A percentile compares a stretch with the other conserved stretches of the same genome.
phyloP scores from a whole-genome alignment of 805 yeast species.

The Brettanomyces custersianus region DNA sequence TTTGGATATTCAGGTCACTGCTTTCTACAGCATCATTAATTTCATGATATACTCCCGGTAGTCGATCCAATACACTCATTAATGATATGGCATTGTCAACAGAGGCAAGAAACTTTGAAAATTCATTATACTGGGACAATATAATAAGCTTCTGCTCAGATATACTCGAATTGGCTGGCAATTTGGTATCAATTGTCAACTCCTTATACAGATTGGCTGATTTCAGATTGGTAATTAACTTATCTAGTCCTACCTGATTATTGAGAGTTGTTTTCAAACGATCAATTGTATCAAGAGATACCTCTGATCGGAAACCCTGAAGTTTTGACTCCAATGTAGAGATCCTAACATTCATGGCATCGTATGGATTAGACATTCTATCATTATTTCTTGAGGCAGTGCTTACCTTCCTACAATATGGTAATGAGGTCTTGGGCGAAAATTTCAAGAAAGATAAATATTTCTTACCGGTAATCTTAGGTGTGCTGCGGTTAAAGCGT shows the following conservation, averaged over 20 bases:
- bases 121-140: background rate
- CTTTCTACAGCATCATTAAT: background rate
- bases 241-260: background rate
- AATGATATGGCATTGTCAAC: background rate
- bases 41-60: background rate
- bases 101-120: background rate
- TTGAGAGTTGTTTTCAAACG: background rate
- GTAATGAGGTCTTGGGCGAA: too few relatives aligned
- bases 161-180: background rate
- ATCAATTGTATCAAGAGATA: background rate
- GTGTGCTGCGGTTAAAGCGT: too few relatives aligned
- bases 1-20: background rate
- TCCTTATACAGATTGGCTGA: background rate
- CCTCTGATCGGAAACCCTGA: background rate
- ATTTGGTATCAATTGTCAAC: background rate
- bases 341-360: background rate
- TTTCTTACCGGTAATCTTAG: too few relatives aligned
- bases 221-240: background rate
- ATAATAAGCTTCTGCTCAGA: background rate
- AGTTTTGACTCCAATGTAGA: background rate
- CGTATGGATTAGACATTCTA: too few relatives aligned
- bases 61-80: slow-evolving; percentile 1
- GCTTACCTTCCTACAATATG: too few relatives aligned
- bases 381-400: too few relatives aligned
- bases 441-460: too few relatives aligned